These are phyloP conservation scores for Phalaenopsis hybrid DNA, from an alignment of 116 monocot species.

Conservation along the genomic window DNA sequence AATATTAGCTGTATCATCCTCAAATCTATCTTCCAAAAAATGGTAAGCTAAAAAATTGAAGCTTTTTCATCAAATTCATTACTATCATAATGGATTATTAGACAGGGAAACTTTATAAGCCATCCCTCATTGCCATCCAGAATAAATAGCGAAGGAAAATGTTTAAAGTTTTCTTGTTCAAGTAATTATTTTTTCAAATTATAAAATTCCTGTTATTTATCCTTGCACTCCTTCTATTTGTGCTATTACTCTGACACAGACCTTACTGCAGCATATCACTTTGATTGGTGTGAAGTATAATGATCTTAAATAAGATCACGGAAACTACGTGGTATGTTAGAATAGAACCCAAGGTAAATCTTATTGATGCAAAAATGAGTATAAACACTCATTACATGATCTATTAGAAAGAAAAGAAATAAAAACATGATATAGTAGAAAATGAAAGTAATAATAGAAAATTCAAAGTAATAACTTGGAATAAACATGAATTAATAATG, in stretches of 20 bases:
- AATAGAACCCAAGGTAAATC: too few relatives aligned
- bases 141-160: not conserved
- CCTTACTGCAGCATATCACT: not conserved
- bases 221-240: not conserved
- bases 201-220: not conserved
- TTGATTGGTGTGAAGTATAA: not conserved
- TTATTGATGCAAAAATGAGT: too few relatives aligned
- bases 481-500: too few relatives aligned
- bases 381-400: too few relatives aligned
- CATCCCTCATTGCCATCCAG: not conserved
- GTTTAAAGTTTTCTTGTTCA: not conserved
- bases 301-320: not conserved
- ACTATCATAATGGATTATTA: not conserved
- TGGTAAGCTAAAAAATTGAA: slow-evolving; percentile 49
- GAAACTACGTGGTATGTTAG: not conserved
- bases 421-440: too few relatives aligned
- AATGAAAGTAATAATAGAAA: too few relatives aligned
- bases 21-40: slow-evolving; percentile 63
- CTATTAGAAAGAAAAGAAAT: too few relatives aligned
- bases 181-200: not conserved
- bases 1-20: slow-evolving; percentile 67
- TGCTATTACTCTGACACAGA: not conserved
- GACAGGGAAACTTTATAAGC: not conserved
- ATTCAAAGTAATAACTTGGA: too few relatives aligned
- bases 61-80: slow-evolving; percentile 1